A percentile compares a stretch with the other conserved stretches of the same genome.
Evolutionary conservation across 495 filamentous ascomycete genomes (phyloP).

Genomic region (Daldinia grandis): DNA sequence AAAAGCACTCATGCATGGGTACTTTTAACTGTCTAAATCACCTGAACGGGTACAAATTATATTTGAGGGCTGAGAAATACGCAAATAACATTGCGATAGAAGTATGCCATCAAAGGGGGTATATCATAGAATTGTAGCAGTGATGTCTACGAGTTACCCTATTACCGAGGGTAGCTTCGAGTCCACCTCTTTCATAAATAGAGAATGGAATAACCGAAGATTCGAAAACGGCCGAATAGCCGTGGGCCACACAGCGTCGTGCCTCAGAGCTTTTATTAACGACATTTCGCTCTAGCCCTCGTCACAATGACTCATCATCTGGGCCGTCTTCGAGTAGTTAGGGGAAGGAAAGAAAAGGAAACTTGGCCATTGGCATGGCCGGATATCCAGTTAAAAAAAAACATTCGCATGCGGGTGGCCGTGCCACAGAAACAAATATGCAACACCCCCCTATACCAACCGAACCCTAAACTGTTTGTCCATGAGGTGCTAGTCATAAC

Average conservation of each 20-base stretch:
- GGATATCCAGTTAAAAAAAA: slow-evolving; percentile 33
- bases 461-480: not conserved
- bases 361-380: slow-evolving; percentile 13
- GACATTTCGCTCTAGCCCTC: slow-evolving; percentile 2
- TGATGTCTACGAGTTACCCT: not conserved
- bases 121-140: slow-evolving; percentile 26
- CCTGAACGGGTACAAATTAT: not conserved
- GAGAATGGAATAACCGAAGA: not conserved
- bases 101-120: slow-evolving; percentile 4
- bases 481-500: not conserved
- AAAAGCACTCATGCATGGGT: not conserved
- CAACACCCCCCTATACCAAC: slow-evolving; percentile 6
- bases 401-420: not conserved
- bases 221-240: not conserved
- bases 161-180: slow-evolving; percentile 1
- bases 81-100: not conserved
- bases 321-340: not conserved
- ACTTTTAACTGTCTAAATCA: not conserved
- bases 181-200: not conserved
- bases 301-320: slow-evolving; percentile 11
- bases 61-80: not conserved
- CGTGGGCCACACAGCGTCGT: not conserved
- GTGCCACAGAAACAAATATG: slow-evolving; percentile 19
- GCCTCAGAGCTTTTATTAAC: not conserved
- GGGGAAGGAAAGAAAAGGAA: slow-evolving; percentile 16